A percentile compares a stretch with the other conserved stretches of the same genome.
These are phyloP conservation scores for Candida saitoana DNA, from an alignment of 805 yeast species.

Conservation along the genomic window DNA sequence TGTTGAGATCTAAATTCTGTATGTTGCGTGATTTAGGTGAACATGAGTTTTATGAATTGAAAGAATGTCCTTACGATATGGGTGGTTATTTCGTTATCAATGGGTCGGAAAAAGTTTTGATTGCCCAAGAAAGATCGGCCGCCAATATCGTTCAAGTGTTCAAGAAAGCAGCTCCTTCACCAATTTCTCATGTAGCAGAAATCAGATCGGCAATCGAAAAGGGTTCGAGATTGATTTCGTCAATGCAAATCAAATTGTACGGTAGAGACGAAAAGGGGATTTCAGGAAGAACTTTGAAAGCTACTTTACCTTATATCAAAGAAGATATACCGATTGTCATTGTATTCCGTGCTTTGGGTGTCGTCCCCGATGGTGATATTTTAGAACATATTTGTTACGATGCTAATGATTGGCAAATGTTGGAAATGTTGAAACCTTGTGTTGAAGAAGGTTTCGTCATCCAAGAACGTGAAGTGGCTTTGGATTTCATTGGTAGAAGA, in stretches of 20 bases:
- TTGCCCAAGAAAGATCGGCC: slow-evolving; percentile 98
- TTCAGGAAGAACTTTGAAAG: slow-evolving; percentile 80
- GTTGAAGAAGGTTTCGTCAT: slow-evolving; percentile 98
- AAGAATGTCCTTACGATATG: slow-evolving; percentile 99
- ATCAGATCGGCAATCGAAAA: slow-evolving; percentile 95
- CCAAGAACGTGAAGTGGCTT: slow-evolving; percentile 96
- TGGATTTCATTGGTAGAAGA: slow-evolving; percentile 97
- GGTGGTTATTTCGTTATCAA: slow-evolving; percentile 98
- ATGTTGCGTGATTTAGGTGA: slow-evolving; percentile 85
- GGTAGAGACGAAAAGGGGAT: slow-evolving; percentile 74
- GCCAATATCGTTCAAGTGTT: slow-evolving; percentile 98
- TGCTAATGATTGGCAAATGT: slow-evolving; percentile 98
- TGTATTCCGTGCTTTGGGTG: slow-evolving; percentile 96
- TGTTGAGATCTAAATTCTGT: slow-evolving; percentile 96
- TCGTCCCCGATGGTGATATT: slow-evolving; percentile 98
- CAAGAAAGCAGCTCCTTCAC: slow-evolving; percentile 96
- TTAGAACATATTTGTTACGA: slow-evolving; percentile 97
- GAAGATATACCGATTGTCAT: slow-evolving; percentile 96
- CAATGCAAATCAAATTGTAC: slow-evolving; percentile 88
- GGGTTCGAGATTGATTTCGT: slow-evolving; percentile 91
- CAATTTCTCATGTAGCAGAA: slow-evolving; percentile 93
- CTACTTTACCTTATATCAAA: slow-evolving; percentile 93
- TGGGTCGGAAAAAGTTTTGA: slow-evolving; percentile 96
- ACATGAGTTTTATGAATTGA: slow-evolving; percentile 88
- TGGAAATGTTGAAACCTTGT: slow-evolving; percentile 98